Percentiles rank a stretch among this genome's conserved stretches.
These are phyloP conservation scores for Nepenthes gracilis DNA, from an alignment of 148 eudicot species.

Conservation along the genomic window DNA sequence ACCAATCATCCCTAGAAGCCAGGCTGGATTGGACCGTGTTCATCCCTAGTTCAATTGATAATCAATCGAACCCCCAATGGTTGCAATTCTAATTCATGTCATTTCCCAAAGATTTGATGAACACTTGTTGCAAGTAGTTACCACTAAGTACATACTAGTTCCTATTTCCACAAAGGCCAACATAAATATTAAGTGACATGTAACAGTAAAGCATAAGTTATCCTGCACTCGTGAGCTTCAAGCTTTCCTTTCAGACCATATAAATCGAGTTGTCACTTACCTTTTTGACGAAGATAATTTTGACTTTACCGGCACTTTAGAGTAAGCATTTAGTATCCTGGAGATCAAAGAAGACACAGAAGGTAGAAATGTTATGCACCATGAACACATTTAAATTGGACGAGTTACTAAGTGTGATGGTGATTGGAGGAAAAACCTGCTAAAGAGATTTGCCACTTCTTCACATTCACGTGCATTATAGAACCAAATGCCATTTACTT, in stretches of 20 bases:
- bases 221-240: too few species aligned
- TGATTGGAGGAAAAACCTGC: conserved; percentile 29
- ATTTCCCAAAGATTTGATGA: too few species aligned
- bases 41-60: too few species aligned
- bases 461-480: conserved; percentile 92
- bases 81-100: too few species aligned
- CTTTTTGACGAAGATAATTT: conserved; percentile 52
- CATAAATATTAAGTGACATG: too few species aligned
- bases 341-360: background rate
- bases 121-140: too few species aligned
- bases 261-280: conserved; percentile 15
- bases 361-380: background rate
- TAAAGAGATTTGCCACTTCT: conserved; percentile 90
- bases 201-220: too few species aligned
- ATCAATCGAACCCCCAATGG: too few species aligned
- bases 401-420: background rate
- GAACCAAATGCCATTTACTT: conserved; percentile 98
- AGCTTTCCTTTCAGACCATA: background rate
- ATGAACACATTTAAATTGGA: background rate
- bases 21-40: too few species aligned
- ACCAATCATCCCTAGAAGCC: too few species aligned
- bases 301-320: conserved; percentile 73
- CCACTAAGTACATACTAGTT: too few species aligned
- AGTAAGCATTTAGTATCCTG: conserved; percentile 58
- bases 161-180: too few species aligned